Conservation (phyloP, 148 eudicot genomes). For the Silene conica region DNA sequence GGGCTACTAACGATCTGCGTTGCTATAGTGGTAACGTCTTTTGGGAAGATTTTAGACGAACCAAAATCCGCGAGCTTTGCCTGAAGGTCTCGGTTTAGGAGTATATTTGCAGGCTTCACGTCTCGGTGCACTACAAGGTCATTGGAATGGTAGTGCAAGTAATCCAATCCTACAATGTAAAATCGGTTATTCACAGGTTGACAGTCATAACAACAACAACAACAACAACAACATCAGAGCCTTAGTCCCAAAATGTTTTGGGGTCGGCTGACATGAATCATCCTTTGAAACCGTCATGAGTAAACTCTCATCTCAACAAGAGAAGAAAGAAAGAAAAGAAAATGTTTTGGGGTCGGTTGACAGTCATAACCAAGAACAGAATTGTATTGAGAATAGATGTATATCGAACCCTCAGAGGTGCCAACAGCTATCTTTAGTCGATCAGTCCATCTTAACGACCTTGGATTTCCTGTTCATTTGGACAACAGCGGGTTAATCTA, state of each 20-base stretch:
- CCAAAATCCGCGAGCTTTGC: conserved; percentile 46
- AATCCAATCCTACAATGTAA: conserved; percentile 31
- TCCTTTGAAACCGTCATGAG: too few species aligned
- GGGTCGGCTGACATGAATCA: too few species aligned
- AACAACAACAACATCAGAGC: too few species aligned
- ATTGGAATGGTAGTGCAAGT: conserved; percentile 32
- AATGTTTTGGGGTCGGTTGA: too few species aligned
- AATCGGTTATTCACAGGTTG: not conserved
- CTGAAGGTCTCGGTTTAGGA: conserved; percentile 17
- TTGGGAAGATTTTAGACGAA: conserved; percentile 28
- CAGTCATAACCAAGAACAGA: not conserved
- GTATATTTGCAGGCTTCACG: conserved; percentile 33
- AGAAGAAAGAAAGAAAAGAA: too few species aligned
- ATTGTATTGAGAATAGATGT: too few species aligned
- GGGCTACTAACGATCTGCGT: conserved; percentile 25
- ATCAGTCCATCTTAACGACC: conserved; percentile 35
- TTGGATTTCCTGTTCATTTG: conserved; percentile 13
- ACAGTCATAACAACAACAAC: too few species aligned
- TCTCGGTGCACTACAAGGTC: conserved; percentile 35
- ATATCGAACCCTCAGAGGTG: conserved; percentile 42
- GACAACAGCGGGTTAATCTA: not conserved
- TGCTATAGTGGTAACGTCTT: conserved; percentile 18
- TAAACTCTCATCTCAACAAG: too few species aligned
- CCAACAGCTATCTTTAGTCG: conserved; percentile 42
- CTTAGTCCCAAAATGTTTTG: too few species aligned